These are phyloP conservation scores for Urochloa ruziziensis DNA, from an alignment of 176 grass and related monocot genomes.

Conservation along the genomic window DNA sequence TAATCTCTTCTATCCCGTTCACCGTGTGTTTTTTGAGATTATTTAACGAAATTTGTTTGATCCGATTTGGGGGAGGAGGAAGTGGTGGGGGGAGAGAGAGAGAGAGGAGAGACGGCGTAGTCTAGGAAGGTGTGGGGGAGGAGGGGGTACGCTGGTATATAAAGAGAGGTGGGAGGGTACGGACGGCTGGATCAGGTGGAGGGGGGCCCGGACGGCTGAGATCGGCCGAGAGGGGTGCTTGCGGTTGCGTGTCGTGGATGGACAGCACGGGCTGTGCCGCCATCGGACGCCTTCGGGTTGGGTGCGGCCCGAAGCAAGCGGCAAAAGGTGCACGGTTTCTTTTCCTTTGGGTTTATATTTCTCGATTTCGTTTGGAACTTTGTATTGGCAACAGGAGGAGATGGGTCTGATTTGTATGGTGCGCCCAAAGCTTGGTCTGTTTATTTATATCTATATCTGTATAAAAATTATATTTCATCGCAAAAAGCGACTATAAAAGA, in stretches of 20 bases:
- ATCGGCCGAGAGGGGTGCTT: background rate
- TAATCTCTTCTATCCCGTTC: slow-evolving; percentile 38
- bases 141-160: slow-evolving; percentile 39
- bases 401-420: background rate
- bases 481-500: no score
- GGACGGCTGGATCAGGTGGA: slow-evolving; percentile 25
- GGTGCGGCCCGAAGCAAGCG: background rate
- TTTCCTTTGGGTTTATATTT: background rate
- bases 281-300: background rate
- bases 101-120: slow-evolving; percentile 17
- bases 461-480: no score
- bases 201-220: background rate
- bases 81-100: background rate
- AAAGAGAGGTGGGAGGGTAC: background rate
- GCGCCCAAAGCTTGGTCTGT: no score
- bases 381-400: background rate
- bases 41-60: slow-evolving; percentile 59
- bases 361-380: background rate
- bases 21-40: slow-evolving; percentile 35
- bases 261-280: slow-evolving; percentile 18
- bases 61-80: slow-evolving; percentile 24
- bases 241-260: slow-evolving; percentile 44
- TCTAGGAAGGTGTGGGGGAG: background rate
- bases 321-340: background rate
- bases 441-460: no score